A percentile compares a stretch with the other conserved stretches of the same genome.
Evolutionary conservation across 495 filamentous ascomycete genomes (phyloP).

Genomic region (Neurospora tetraspora): DNA sequence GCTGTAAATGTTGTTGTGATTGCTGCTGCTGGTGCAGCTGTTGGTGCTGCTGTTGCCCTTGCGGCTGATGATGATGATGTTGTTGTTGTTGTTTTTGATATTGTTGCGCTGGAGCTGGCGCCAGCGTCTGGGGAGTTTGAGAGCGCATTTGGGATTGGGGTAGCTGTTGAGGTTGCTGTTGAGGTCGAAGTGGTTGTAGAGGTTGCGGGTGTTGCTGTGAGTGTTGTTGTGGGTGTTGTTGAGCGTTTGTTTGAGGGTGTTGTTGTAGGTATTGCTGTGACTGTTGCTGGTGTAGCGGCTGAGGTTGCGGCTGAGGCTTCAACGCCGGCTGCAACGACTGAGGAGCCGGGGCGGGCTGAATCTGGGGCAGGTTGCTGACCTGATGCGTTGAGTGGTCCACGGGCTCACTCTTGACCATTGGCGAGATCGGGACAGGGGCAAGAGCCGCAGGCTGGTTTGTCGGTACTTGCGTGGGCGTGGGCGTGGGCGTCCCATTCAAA

Average conservation of each 20-base stretch:
- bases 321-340: conserved; percentile 5
- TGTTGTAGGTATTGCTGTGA: conserved; percentile 7
- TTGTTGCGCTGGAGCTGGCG: neutral
- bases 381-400: conserved; percentile 10
- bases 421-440: conserved; percentile 10
- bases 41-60: neutral
- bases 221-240: neutral
- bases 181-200: neutral
- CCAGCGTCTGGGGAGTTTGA: neutral
- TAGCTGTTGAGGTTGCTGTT: neutral
- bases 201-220: neutral
- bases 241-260: neutral
- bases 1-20: conserved; percentile 3
- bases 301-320: conserved; percentile 8
- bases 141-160: neutral
- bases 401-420: conserved; percentile 17
- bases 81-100: conserved; percentile 10
- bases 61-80: conserved; percentile 3
- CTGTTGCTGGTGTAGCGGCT: conserved; percentile 4
- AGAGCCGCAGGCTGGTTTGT: neutral
- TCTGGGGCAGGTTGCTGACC: conserved; percentile 14
- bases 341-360: conserved; percentile 18
- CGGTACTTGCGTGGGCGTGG: neutral
- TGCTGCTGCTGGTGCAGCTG: conserved; percentile 2
- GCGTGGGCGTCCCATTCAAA: neutral